Evolutionary conservation across 1,284 basidiomycete genomes (phyloP), one percentile per base, ranked within the genome.

Genomic region (Inonotus hispidus): DNA sequence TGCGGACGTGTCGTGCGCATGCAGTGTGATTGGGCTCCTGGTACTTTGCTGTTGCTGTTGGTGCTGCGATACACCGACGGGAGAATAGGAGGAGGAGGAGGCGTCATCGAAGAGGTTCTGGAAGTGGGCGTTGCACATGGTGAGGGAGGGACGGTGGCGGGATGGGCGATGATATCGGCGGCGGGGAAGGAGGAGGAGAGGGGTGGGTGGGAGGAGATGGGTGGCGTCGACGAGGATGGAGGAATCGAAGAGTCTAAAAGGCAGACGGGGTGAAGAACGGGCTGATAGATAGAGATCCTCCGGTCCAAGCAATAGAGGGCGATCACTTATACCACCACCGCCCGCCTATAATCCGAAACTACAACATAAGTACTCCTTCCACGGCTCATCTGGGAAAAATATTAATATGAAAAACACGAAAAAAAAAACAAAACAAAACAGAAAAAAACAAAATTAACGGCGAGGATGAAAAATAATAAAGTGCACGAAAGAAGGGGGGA

Each of bases 271-370:
- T 29, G 41, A 32, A 39, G 54, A 46, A 38, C 19, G 56, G 49
- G 41, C 27, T 23, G 43, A 43, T 37, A 45, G 43, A 45, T n/a
- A 32, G 32, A 32, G 56, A 49, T 58, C 25, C 45, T 27, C 47
- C 56, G 56, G 56, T 13, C 38, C 10, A 53, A 43, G 58, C 43
- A 53, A 58, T 59, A 59, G 53, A 59, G 50, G 58, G 58, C 49
- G 58, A 59, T 59, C 58, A 41, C 37, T 43, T 59, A 53, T 59
- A 52, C 23, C 39, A 38, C 3, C 21, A 38, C 16, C 16, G n/a
- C 7, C 14, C 39, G 38, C 39, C 23, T 2, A 13, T 23, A n/a
- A 6, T 14, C 16, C 14, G 3, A 14, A 21, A 43, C 10, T 10
- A 43, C 41, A 43, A 43, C 41, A 43, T 43, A 43, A 43, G 41